Percentiles rank a stretch among this genome's conserved stretches.
Conservation (phyloP, 2,329 filamentous ascomycete species). For the Endothia cerciana region DNA sequence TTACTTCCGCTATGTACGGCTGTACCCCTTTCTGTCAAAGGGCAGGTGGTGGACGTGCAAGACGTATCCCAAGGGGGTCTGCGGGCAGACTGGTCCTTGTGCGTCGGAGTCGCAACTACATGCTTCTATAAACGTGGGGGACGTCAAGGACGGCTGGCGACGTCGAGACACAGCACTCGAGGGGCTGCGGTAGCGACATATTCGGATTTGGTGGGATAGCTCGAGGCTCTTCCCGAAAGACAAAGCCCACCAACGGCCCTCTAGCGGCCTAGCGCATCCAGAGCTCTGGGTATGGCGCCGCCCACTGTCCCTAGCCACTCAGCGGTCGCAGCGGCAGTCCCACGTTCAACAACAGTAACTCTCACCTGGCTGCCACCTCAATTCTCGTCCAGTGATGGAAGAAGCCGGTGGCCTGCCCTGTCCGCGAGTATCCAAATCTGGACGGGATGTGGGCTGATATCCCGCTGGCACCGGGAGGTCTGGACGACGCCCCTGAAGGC, state of each 20-base stretch:
- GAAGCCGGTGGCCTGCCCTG: constrained; percentile 8
- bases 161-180: not conserved
- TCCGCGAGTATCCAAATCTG: constrained; percentile 1
- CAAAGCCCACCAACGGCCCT: constrained; percentile 21
- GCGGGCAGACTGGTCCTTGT: not conserved
- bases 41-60: not conserved
- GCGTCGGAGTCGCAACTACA: constrained; percentile 5
- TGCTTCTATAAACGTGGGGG: not conserved
- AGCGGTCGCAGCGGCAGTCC: constrained; percentile 14
- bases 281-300: constrained; percentile 25
- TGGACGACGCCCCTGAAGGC: not conserved
- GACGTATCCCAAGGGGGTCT: constrained; percentile 12
- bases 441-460: constrained; percentile 10
- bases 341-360: not conserved
- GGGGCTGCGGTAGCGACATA: not conserved
- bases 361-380: constrained; percentile 12
- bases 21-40: not conserved
- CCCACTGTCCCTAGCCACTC: constrained; percentile 7
- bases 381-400: constrained; percentile 16
- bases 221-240: constrained; percentile 26
- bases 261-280: constrained; percentile 25
- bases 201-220: constrained; percentile 13
- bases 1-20: no score
- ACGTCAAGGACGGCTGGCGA: constrained; percentile 1
- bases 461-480: not conserved